phyloP scores from a whole-genome alignment of 2,329 filamentous ascomycete genomes.

The Sarocladium brachiariae region DNA sequence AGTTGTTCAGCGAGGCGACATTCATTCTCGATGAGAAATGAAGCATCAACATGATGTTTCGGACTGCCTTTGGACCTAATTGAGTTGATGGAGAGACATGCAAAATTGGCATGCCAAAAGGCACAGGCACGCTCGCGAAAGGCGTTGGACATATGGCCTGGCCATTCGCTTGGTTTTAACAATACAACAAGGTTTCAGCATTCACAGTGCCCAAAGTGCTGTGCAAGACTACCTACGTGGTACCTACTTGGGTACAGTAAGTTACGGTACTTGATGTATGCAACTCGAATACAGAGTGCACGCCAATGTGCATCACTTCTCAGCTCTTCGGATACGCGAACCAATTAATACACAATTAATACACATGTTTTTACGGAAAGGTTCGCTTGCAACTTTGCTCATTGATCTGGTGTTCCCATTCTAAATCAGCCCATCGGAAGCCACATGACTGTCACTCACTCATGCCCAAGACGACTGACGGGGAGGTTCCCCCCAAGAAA shows the following conservation, averaged over 20 bases:
- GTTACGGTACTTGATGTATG: too few species aligned
- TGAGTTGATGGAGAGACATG: background rate
- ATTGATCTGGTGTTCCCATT: background rate
- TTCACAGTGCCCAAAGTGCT: background rate
- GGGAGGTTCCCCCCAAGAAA: too few species aligned
- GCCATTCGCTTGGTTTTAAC: constrained; percentile 2
- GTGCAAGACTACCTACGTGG: background rate
- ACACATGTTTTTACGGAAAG: background rate
- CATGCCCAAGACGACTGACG: constrained; percentile 6
- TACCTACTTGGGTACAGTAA: background rate
- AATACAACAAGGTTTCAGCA: background rate
- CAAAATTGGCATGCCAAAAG: background rate
- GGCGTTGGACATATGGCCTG: background rate
- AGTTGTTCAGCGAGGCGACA: constrained; percentile 83
- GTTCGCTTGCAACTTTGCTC: background rate
- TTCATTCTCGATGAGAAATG: constrained; percentile 66
- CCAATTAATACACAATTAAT: constrained; percentile 1
- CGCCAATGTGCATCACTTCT: background rate
- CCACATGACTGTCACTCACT: background rate
- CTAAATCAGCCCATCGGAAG: background rate
- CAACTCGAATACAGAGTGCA: too few species aligned
- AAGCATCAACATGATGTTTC: background rate
- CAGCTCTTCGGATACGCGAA: constrained; percentile 1
- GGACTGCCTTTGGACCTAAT: constrained; percentile 2
- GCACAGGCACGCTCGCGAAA: background rate